Evolutionary conservation across 2,329 filamentous ascomycete genomes (phyloP), one percentile per base, ranked within the genome.

Genomic region (Ceratocystis colombiana): DNA sequence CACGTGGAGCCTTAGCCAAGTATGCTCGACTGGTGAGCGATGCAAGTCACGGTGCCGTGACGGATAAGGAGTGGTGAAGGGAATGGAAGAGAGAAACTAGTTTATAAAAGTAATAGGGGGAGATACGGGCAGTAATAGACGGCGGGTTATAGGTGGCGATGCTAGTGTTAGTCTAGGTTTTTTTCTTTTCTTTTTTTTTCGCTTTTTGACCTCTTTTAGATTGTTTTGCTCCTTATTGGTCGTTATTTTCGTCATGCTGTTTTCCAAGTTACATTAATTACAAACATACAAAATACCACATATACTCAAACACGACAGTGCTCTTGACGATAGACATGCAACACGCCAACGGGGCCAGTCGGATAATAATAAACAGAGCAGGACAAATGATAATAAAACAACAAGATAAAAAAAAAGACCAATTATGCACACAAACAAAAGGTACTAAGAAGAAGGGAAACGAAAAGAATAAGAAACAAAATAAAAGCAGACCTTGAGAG

Each of bases 31-130:
- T 96, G 72, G 93, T 97, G 0, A 88, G 91, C 1, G 92, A 96
- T 82, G 93, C 93, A 10, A 93, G 88, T 74, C 88, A 93, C 72
- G 93, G 93, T 4, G 91, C 91, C 7, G 88, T 96, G 76, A 96
- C 92, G 48, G 92, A 96, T 78, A 74, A 73, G 64, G 72, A 70
- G 63, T 67, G 62, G 61, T 69, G 61, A 30, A 10, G 8, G 20
- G 2, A 20, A 17, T 2, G 15, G n/a, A 10, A 22, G 46, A 22
- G 46, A 5, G 4, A 22, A 22, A 22, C 17, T n/a, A 22, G 48
- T 20, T 10, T 22, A 50, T 50, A 50, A 50, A 50, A 50, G 48
- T 22, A 15, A 12, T n/a, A 1, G 2, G 48, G 48, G 5, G 22
- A 25, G 48, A 22, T 10, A 50, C 12, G 15, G 48, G 46, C 46